Percentiles rank a stretch among this genome's conserved stretches.
Conservation (phyloP, 352 stramenopile species). For the Phytopythium montanum region DNA sequence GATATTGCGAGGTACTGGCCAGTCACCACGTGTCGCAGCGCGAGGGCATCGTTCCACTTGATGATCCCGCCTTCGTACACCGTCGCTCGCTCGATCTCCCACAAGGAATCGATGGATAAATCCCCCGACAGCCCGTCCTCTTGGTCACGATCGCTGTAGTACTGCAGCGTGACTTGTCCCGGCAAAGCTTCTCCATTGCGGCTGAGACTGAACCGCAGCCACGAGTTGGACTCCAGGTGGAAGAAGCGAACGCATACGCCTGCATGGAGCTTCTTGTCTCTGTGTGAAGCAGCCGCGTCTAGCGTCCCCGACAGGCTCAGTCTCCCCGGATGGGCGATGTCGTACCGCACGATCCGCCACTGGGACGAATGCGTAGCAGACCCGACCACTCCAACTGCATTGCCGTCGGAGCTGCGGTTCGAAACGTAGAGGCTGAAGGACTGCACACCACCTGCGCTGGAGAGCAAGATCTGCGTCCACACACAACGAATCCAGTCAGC, state of each 20-base stretch:
- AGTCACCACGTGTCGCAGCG: constrained; percentile 50
- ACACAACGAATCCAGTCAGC: background rate
- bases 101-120: constrained; percentile 50
- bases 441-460: constrained; percentile 37
- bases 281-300: background rate
- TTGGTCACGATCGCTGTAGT: constrained; percentile 37
- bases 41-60: constrained; percentile 45
- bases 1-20: constrained; percentile 55
- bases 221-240: constrained; percentile 64
- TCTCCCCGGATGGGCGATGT: constrained; percentile 24
- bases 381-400: constrained; percentile 35
- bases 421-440: constrained; percentile 64
- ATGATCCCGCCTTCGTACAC: constrained; percentile 54
- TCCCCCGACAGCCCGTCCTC: constrained; percentile 23
- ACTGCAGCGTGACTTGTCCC: constrained; percentile 37
- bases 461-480: constrained; percentile 43
- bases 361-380: constrained; percentile 56
- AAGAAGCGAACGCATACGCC: constrained; percentile 57
- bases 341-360: constrained; percentile 55
- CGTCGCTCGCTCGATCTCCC: constrained; percentile 51
- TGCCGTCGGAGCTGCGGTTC: constrained; percentile 34
- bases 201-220: constrained; percentile 36
- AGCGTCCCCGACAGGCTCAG: constrained; percentile 5
- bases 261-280: constrained; percentile 32
- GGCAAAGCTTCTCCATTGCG: constrained; percentile 1